Base-by-base conservation (phyloP, 1,139 yeast genomes). In the Hyphopichia fennica region DNA sequence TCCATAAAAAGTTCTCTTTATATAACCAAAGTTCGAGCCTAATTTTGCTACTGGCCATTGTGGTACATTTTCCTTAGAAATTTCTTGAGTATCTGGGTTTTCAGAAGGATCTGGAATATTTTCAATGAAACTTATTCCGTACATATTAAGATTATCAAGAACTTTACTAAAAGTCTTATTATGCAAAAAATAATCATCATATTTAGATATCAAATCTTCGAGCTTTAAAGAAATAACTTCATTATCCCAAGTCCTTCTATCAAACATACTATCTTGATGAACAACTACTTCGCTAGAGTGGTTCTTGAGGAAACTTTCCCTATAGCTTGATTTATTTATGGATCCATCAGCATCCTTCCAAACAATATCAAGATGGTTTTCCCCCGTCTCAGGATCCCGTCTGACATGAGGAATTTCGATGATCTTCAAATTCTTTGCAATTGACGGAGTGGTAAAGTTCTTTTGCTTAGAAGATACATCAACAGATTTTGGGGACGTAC, bases 1-100 rank as follows among this genome's bases (percentile, higher is more conserved):
- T 1, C 95, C 95, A 54, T 86, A 86, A 52, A 87, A 84, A 0
- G 95, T 87, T 46, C 77, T 72, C 52, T 83, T 84, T 44, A 87
- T 70, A 50, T 86, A 86, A 0, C 95, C 95, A 43, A 86, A 81
- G 44, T 75, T 69, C 38, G 69, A 62, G 9, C 87, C 93, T 35
- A 87, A 64, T 30, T 60, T 50, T 15, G 65, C 56, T 2, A 73
- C 72, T 3, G 78, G 78, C 78, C 78, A 73, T 18, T 55, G 43
- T 1, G 39, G 13, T 8, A 61, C 47, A 44, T 73, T 72, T 2
- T 51, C 58, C 35, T 68, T 74, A 6, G 43, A 34, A 53, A 62
- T 50, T 2, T 18, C 29, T 20, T 38, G 37, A 19, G 36, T 38
- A 4, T 3, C 27, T 9, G 22, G 13, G 40, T 37, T 57, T 61